Base-by-base conservation (phyloP, 768 basidiomycete species). In the Neoboletus brunneissimus region DNA sequence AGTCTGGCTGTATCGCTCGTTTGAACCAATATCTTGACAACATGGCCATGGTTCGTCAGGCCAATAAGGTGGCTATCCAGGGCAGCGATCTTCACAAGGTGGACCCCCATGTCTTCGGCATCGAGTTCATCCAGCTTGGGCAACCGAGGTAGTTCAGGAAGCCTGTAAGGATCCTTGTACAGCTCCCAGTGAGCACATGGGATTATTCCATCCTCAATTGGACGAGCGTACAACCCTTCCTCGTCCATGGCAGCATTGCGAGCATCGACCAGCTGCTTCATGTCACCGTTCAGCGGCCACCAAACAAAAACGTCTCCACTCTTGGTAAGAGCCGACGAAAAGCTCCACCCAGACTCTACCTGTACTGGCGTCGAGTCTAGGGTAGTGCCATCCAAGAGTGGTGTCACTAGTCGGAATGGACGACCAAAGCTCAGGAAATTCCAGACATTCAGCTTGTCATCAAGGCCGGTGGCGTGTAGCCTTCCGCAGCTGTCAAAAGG, bases 271-370 rank as follows among this genome's bases (percentile, higher is more conserved):
- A 55, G 58, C 11, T 71, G 59, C 18, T 65, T 60, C 65, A 88
- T 75, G 8, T 62, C 60, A 3, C 80, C 83, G 6, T 70, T 67
- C 55, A 77, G 76, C 4, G 88, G 89, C 85, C 86, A 92, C 83
- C 86, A 91, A 5, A 88, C 83, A 58, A 85, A 82, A 43, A 89
- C 85, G 46, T 85, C 81, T 3, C 91, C 89, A n/a, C 79, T 76
- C 57, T 78, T 76, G 10, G 86, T 88, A 63, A 96, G 83, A 31
- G 87, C 75, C 12, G 85, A 81, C n/a, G 87, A 87, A 69, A 88
- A 90, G 15, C 65, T 57, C 93, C 93, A 94, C 42, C 93, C 92
- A 62, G 89, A 87, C 67, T 87, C 87, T 37, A 91, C 79, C 67
- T 89, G 89, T 2, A 70, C 59, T 41, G 85, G 80, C 4, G 72